Percentiles rank a stretch among this genome's conserved stretches.
These are phyloP conservation scores for Nannochloris sp. DNA, from an alignment of 139 green algal species.

Conservation along the genomic window DNA sequence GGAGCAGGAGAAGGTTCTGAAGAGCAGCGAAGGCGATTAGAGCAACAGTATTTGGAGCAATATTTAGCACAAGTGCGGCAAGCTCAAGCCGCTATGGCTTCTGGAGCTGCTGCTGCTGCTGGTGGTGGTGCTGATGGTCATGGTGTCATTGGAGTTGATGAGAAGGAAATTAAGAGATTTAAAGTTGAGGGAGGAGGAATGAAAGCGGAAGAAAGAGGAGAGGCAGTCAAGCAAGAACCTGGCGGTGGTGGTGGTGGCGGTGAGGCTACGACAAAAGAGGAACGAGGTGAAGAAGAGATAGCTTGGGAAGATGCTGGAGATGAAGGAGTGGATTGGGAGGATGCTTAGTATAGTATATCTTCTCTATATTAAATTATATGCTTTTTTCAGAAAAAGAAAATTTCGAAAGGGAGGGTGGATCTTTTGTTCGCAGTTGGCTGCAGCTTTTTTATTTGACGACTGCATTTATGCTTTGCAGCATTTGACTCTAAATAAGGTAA, in stretches of 20 bases:
- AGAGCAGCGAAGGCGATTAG: slow-evolving; percentile 1
- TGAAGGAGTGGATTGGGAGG: slow-evolving; percentile 16
- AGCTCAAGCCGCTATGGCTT: background rate
- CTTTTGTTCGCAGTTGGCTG: no score
- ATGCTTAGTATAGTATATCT: slow-evolving; percentile 3
- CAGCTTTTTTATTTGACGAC: no score
- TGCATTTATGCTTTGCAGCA: no score
- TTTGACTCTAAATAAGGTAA: no score
- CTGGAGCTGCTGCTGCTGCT: background rate
- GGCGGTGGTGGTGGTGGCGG: slow-evolving; percentile 1
- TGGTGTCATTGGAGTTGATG: background rate
- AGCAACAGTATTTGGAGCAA: slow-evolving; percentile 20
- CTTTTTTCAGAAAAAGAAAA: no score
- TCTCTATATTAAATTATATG: no score
- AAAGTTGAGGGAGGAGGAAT: background rate
- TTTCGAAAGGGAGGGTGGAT: no score
- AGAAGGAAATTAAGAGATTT: background rate
- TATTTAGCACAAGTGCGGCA: slow-evolving; percentile 21
- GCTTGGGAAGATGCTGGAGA: background rate
- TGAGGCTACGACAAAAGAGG: no score
- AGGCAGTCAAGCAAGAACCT: background rate
- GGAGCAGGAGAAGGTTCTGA: background rate
- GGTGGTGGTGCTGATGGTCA: background rate
- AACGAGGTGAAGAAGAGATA: background rate
- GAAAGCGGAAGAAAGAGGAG: background rate